Evolutionary conservation across 495 filamentous ascomycete genomes (phyloP).

Genomic region (Neurospora sp.): DNA sequence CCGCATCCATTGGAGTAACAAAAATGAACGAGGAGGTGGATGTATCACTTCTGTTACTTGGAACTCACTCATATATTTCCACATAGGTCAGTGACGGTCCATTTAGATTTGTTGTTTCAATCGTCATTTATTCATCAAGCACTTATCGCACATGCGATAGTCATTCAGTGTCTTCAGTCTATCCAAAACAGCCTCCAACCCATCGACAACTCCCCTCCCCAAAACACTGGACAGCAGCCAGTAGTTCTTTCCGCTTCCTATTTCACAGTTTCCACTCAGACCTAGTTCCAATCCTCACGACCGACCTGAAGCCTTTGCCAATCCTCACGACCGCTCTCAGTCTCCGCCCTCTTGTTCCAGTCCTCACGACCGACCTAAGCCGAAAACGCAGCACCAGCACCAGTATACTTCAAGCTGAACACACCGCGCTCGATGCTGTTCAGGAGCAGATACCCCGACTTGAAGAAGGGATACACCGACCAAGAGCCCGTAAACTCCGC

Average conservation of each 20-base stretch:
- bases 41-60: too few species aligned
- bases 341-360: too few species aligned
- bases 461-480: conserved; percentile 48
- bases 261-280: neutral
- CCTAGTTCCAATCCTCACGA: neutral
- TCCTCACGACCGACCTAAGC: neutral
- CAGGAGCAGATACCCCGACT: conserved; percentile 45
- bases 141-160: too few species aligned
- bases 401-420: conserved; percentile 38
- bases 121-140: too few species aligned
- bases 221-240: neutral
- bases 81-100: too few species aligned
- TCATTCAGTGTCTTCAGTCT: too few species aligned
- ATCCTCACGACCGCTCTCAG: too few species aligned
- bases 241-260: neutral
- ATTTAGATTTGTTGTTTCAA: too few species aligned
- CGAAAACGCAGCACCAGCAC: neutral
- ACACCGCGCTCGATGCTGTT: conserved; percentile 52
- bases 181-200: neutral
- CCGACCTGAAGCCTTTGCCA: neutral
- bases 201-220: neutral
- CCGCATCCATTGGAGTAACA: too few species aligned
- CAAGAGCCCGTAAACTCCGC: conserved; percentile 50
- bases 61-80: too few species aligned
- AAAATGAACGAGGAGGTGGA: too few species aligned